Conservation (phyloP, 768 basidiomycete genomes). For the Naematelia aurantialba region DNA sequence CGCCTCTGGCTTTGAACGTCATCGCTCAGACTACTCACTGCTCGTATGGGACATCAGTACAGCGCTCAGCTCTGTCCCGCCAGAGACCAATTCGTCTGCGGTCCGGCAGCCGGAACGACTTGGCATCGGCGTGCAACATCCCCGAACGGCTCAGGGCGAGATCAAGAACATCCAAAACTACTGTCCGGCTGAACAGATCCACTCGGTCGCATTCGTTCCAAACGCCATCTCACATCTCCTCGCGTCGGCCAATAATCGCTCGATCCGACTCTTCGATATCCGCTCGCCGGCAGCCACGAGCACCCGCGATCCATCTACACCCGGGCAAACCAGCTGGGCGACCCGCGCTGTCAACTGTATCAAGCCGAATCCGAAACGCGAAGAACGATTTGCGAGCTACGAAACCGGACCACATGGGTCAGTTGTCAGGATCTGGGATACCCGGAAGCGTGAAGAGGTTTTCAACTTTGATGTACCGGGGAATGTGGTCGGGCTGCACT, state of each 20-base stretch:
- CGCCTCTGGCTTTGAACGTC: conserved; percentile 38
- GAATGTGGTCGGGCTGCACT: conserved; percentile 24
- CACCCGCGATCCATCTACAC: conserved; percentile 1
- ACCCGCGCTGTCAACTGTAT: conserved; percentile 41
- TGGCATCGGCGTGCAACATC: conserved; percentile 10
- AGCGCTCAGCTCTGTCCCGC: conserved; percentile 20
- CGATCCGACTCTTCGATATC: conserved; percentile 38
- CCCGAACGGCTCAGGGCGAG: conserved; percentile 21
- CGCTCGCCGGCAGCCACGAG: conserved; percentile 15
- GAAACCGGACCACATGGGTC: conserved; percentile 24
- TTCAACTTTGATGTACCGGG: conserved; percentile 38
- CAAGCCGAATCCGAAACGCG: conserved; percentile 27
- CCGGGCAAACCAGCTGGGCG: conserved; percentile 22
- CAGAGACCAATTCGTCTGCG: conserved; percentile 12
- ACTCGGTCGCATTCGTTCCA: conserved; percentile 31
- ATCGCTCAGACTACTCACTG: conserved; percentile 41
- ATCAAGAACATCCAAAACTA: conserved; percentile 38
- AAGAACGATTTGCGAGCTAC: conserved; percentile 37
- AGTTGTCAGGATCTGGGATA: conserved; percentile 46
- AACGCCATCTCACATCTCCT: conserved; percentile 17
- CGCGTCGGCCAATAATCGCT: conserved; percentile 28
- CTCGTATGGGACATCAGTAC: conserved; percentile 40
- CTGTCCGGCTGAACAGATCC: conserved; percentile 41
- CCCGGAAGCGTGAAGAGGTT: conserved; percentile 29
- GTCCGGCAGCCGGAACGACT: conserved; percentile 26